A percentile compares a stretch with the other conserved stretches of the same genome.
These are phyloP conservation scores for Claviceps sp. DNA, from an alignment of 2,329 filamentous ascomycete genomes.

Conservation along the genomic window DNA sequence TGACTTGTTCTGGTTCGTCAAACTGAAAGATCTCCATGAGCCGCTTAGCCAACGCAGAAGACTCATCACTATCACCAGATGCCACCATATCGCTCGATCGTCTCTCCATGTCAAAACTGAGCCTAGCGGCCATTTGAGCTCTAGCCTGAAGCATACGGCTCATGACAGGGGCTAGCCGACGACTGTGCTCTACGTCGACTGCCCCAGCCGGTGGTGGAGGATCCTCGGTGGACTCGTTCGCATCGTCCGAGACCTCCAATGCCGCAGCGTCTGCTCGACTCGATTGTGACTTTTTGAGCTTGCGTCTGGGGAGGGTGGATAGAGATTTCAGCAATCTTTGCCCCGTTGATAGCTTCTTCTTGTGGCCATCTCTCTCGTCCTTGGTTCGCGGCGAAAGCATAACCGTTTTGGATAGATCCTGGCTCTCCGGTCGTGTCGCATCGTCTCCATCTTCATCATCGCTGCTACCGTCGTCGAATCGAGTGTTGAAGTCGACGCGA, in stretches of 20 bases:
- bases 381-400: slow-evolving; percentile 22
- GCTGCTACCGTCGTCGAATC: slow-evolving; percentile 67
- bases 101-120: slow-evolving; percentile 42
- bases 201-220: slow-evolving; percentile 10
- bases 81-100: slow-evolving; percentile 26
- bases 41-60: slow-evolving; percentile 51
- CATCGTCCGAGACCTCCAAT: slow-evolving; percentile 18
- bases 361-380: slow-evolving; percentile 28
- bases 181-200: slow-evolving; percentile 20
- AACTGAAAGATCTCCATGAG: slow-evolving; percentile 81
- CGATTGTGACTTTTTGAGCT: slow-evolving; percentile 26
- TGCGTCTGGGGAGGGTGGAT: slow-evolving; percentile 40
- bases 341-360: slow-evolving; percentile 45
- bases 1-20: slow-evolving; percentile 66
- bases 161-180: slow-evolving; percentile 54
- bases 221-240: slow-evolving; percentile 14
- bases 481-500: slow-evolving; percentile 65
- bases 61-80: slow-evolving; percentile 23
- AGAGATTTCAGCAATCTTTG: slow-evolving; percentile 54
- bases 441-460: slow-evolving; percentile 60
- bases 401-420: slow-evolving; percentile 28
- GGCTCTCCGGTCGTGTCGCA: slow-evolving; percentile 28
- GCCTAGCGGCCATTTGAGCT: slow-evolving; percentile 46
- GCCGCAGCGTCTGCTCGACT: slow-evolving; percentile 26
- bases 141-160: slow-evolving; percentile 64